Evolutionary conservation across 768 basidiomycete genomes (phyloP), one percentile per base, ranked within the genome.

Genomic region (Tulasnella sp.): DNA sequence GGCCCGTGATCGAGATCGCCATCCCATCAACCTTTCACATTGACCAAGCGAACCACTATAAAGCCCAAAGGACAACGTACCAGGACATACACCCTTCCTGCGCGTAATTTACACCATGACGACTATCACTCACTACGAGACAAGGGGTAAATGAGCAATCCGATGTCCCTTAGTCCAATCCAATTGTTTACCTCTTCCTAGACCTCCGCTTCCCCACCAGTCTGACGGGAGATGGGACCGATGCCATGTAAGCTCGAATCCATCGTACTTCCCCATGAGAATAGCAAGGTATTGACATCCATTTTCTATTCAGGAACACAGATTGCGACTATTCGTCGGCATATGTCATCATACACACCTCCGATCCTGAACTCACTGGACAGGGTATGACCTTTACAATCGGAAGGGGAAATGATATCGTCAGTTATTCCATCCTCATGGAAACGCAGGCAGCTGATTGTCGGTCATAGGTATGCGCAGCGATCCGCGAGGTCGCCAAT

Each of bases 261-360:
- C 31, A 39, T 36, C 41, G 32, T 15, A 37, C 32, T 27, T 36
- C 40, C 37, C 29, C 15, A 21, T 2, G 27, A 5, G 39, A 21
- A 19, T 6, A 15, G 21, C 19, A 31, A 23, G 39, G 11, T 37
- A 45, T 53, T 7, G 41, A 15, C 17, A 45, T 37, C 34, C 8
- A 29, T 23, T 35, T 39, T 31, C 43, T 45, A 15, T n/a, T 27
- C 59, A 89, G 86, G 90, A 94, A 96, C 69, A 85, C 86, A 31
- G 88, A 89, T 56, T 94, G 91, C 70, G 93, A 96, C 71, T 96
- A 96, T 70, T 92, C 89, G 2, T 87, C 91, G 1, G 93, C 93
- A 4, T 96, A 96, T 67, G 75, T 96, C 42, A 77, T 81, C 21
- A 74, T 97, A 57, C 71, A 77, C 60, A 93, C 83, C n/a, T 75